Conservation (phyloP, 306 rosid genomes). For the Quercus wislizeni region DNA sequence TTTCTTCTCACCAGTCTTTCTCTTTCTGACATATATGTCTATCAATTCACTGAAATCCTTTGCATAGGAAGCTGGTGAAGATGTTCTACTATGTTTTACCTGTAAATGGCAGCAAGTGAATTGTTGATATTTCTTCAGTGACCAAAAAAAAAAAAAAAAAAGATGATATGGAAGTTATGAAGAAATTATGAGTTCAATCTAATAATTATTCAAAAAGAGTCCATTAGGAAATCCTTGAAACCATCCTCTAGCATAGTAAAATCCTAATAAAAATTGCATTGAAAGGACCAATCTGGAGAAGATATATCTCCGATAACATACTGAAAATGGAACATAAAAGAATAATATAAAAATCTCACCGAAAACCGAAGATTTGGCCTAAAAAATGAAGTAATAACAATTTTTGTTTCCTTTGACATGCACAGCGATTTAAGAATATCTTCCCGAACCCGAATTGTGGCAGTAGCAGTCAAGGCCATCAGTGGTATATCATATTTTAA, state of each 20-base stretch:
- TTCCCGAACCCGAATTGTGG: slow-evolving; percentile 67
- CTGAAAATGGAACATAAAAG: background rate
- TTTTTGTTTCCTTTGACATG: slow-evolving; percentile 68
- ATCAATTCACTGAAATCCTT: slow-evolving; percentile 68
- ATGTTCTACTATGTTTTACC: slow-evolving; percentile 81
- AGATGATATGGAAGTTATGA: background rate
- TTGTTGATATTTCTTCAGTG: background rate
- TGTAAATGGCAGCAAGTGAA: slow-evolving; percentile 23
- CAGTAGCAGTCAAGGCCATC: slow-evolving; percentile 98
- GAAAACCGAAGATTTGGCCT: slow-evolving; percentile 70
- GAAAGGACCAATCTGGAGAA: background rate
- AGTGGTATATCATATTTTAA: slow-evolving; percentile 69
- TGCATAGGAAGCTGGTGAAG: slow-evolving; percentile 57
- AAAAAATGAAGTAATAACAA: slow-evolving; percentile 83
- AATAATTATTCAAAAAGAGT: background rate
- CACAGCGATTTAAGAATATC: slow-evolving; percentile 71
- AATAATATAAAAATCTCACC: slow-evolving; percentile 47
- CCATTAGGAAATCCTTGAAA: background rate
- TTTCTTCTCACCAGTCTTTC: slow-evolving; percentile 39
- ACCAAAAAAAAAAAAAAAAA: background rate
- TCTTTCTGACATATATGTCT: slow-evolving; percentile 45
- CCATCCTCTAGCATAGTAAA: background rate
- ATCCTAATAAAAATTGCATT: background rate
- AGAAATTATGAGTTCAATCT: background rate
- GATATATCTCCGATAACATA: background rate